Conservation (phyloP, 208 protist genomes). For the Tritrichomonas foetus region DNA sequence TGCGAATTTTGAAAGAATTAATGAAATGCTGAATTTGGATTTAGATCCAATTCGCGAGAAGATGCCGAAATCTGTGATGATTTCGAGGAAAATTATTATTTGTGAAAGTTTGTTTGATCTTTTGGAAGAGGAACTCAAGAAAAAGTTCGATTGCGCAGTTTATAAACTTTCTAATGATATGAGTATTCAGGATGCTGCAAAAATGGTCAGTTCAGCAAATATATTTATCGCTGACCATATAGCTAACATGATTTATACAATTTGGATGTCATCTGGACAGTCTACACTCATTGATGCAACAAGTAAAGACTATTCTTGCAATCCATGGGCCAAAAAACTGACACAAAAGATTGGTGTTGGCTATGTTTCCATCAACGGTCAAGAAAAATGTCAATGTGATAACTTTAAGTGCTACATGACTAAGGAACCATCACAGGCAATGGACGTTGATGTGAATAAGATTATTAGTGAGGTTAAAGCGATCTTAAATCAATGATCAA, state of each 20-base stretch:
- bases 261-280: background rate
- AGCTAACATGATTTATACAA: background rate
- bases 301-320: background rate
- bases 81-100: background rate
- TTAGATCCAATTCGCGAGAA: background rate
- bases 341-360: background rate
- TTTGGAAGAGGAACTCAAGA: background rate
- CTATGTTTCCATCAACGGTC: background rate
- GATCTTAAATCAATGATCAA: no score
- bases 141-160: background rate
- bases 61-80: background rate
- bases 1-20: no score
- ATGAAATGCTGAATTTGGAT: background rate
- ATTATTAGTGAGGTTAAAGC: no score
- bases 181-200: background rate
- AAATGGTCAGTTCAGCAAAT: background rate
- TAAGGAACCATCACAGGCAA: no score
- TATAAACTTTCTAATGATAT: background rate
- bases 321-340: background rate
- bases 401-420: background rate
- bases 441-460: no score
- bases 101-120: background rate
- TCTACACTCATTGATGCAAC: background rate
- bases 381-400: background rate
- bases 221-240: conserved; percentile 11